Percentiles rank a stretch among this genome's conserved stretches.
These are phyloP conservation scores for Hymenoscyphus albidus DNA, from an alignment of 2,329 filamentous ascomycete species.

Conservation along the genomic window DNA sequence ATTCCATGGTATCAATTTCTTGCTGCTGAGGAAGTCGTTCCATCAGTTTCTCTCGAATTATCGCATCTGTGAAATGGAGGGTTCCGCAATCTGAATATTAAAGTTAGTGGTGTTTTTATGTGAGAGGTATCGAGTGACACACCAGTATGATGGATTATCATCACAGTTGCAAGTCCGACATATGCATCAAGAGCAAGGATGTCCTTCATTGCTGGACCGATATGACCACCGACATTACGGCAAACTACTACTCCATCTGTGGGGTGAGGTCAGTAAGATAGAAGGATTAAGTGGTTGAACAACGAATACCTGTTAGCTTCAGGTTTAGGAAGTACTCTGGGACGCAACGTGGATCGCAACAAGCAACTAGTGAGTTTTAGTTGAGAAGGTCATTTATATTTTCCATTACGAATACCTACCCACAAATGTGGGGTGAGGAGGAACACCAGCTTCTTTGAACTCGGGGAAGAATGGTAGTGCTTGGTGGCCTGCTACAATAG, in stretches of 20 bases:
- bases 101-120: neutral
- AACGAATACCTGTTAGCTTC: slow-evolving; percentile 7
- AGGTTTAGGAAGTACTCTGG: slow-evolving; percentile 18
- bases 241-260: neutral
- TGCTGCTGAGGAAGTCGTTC: slow-evolving; percentile 18
- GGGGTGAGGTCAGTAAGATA: neutral
- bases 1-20: slow-evolving; percentile 26
- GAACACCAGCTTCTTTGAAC: slow-evolving; percentile 3
- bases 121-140: neutral
- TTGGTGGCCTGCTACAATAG: slow-evolving; percentile 11
- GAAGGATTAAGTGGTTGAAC: neutral
- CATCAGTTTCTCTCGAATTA: slow-evolving; percentile 23
- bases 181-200: neutral
- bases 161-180: neutral
- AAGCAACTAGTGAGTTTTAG: slow-evolving; percentile 9
- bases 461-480: slow-evolving; percentile 14
- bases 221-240: neutral
- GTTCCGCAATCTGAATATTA: neutral
- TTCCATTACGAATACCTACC: neutral
- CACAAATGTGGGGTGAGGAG: neutral
- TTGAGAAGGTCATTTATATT: neutral
- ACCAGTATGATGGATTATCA: neutral
- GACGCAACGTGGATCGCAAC: slow-evolving; percentile 12
- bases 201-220: neutral
- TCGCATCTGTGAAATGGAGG: neutral